Evolutionary conservation across 805 yeast species (phyloP).

Genomic region (Grigorovia yakushimaensis): DNA sequence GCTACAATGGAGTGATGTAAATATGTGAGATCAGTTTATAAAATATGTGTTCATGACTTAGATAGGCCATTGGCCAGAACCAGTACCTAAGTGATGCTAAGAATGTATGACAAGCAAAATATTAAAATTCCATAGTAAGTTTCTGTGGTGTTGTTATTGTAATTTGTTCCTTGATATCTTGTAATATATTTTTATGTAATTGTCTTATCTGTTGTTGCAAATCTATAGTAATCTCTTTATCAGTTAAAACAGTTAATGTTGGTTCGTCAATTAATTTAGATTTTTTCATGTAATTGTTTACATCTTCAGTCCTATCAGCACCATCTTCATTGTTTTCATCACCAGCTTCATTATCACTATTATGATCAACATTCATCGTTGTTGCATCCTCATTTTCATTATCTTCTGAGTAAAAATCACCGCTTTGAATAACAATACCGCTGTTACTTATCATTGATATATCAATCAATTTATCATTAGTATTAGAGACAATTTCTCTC

Average conservation of each 20-base stretch:
- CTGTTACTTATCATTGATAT: constrained; percentile 30
- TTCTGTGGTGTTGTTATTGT: background rate
- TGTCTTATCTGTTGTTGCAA: background rate
- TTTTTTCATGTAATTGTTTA: background rate
- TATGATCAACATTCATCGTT: background rate
- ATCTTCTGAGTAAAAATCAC: constrained; percentile 23
- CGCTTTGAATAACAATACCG: constrained; percentile 24
- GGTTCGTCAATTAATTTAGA: background rate
- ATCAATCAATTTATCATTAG: constrained; percentile 28
- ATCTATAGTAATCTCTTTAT: background rate
- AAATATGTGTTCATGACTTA: too few species aligned
- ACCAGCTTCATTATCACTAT: background rate
- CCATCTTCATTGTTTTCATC: background rate
- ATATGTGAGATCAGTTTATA: too few species aligned
- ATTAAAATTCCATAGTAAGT: constrained; percentile 1
- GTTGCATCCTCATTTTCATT: background rate
- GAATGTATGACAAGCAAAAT: too few species aligned
- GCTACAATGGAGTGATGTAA: too few species aligned
- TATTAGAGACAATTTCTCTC: constrained; percentile 24
- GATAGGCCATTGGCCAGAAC: too few species aligned
- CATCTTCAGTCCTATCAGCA: background rate
- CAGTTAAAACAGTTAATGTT: background rate
- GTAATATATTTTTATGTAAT: background rate
- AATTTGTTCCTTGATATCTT: background rate
- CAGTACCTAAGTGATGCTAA: too few species aligned